These are phyloP conservation scores for Amanita subjunquillea DNA, from an alignment of 768 basidiomycete species.

Conservation along the genomic window DNA sequence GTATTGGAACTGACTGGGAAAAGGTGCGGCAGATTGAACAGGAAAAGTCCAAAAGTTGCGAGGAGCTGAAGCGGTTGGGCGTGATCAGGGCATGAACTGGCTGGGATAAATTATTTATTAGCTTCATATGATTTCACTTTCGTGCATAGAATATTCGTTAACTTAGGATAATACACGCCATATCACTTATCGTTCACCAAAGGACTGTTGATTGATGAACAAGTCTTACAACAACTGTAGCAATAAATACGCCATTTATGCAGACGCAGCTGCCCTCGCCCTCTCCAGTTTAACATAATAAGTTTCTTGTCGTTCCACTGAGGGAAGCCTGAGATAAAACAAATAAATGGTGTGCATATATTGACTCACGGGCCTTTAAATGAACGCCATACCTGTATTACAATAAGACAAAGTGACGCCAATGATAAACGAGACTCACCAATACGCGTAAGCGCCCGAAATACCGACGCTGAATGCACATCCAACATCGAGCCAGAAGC, in stretches of 20 bases:
- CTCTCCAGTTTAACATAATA: slow-evolving; percentile 82
- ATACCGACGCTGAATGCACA: slow-evolving; percentile 70
- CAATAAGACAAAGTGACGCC: slow-evolving; percentile 7
- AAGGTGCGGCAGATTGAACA: slow-evolving; percentile 66
- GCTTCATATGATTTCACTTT: neutral
- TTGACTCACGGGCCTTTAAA: slow-evolving; percentile 58
- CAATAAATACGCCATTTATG: slow-evolving; percentile 12
- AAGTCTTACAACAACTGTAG: neutral
- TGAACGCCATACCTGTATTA: slow-evolving; percentile 74
- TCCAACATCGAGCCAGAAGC: slow-evolving; percentile 78
- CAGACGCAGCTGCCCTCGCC: slow-evolving; percentile 27
- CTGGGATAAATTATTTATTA: slow-evolving; percentile 13
- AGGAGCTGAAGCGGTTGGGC: slow-evolving; percentile 59
- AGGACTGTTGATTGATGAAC: neutral
- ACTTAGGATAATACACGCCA: slow-evolving; percentile 5
- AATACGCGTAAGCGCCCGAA: slow-evolving; percentile 68
- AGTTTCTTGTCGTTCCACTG: slow-evolving; percentile 77
- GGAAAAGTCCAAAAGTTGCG: slow-evolving; percentile 69
- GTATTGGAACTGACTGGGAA: slow-evolving; percentile 87
- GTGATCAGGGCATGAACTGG: slow-evolving; percentile 21
- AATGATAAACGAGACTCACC: slow-evolving; percentile 40
- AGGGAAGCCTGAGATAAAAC: slow-evolving; percentile 3
- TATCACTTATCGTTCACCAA: neutral
- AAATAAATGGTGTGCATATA: slow-evolving; percentile 1
- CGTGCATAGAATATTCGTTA: slow-evolving; percentile 6